Percentiles rank a stretch among this genome's conserved stretches.
phyloP scores from a whole-genome alignment of 345 rosid genomes.

The Pugionium cornutum region DNA sequence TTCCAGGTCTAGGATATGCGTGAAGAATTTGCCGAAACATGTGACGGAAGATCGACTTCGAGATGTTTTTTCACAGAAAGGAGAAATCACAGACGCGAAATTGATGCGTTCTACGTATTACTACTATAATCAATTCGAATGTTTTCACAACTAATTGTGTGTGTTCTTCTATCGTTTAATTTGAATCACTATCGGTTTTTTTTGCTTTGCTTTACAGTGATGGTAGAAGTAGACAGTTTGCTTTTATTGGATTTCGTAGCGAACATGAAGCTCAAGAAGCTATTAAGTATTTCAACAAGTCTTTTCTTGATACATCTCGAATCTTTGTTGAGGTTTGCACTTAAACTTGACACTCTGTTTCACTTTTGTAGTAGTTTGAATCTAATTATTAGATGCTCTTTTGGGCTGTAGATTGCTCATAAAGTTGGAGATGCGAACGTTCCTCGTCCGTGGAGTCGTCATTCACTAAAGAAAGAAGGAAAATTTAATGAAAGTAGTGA shows the following conservation, averaged over 20 bases:
- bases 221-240: slow-evolving; percentile 85
- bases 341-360: neutral
- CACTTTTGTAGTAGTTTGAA: neutral
- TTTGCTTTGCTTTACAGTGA: slow-evolving; percentile 49
- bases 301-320: slow-evolving; percentile 63
- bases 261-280: slow-evolving; percentile 79
- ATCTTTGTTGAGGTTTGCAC: slow-evolving; percentile 73
- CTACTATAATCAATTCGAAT: neutral
- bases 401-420: slow-evolving; percentile 59
- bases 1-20: slow-evolving; percentile 79
- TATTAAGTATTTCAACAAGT: slow-evolving; percentile 67
- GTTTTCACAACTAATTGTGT: neutral
- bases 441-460: slow-evolving; percentile 90
- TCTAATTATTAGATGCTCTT: neutral
- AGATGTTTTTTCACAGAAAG: slow-evolving; percentile 70
- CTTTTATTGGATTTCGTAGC: slow-evolving; percentile 77
- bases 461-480: slow-evolving; percentile 55
- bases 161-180: neutral
- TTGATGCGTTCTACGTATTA: slow-evolving; percentile 70
- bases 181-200: slow-evolving; percentile 2
- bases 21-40: slow-evolving; percentile 74
- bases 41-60: slow-evolving; percentile 66
- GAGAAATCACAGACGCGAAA: slow-evolving; percentile 80
- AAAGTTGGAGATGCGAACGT: slow-evolving; percentile 63
- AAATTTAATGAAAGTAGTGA: slow-evolving; percentile 33